Evolutionary conservation across 495 filamentous ascomycete species (phyloP).

Genomic region (Gamarada debralockiae): DNA sequence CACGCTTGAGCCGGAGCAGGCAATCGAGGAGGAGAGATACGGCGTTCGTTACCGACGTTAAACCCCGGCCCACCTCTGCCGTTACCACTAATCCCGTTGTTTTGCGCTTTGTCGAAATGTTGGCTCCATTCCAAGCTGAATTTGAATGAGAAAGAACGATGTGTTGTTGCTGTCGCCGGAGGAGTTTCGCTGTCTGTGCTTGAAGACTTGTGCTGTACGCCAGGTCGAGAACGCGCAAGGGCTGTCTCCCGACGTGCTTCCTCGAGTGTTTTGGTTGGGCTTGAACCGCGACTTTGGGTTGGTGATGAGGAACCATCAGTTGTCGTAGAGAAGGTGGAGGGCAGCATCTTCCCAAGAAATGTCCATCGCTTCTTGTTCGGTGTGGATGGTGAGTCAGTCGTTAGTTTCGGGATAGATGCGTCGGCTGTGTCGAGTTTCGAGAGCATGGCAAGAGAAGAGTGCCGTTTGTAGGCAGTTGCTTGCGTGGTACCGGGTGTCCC

Average conservation of each 20-base stretch:
- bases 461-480: conserved; percentile 33
- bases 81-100: not conserved
- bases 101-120: conserved; percentile 37
- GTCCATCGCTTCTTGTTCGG: conserved; percentile 62
- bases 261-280: conserved; percentile 23
- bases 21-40: conserved; percentile 68
- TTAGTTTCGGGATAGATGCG: conserved; percentile 10
- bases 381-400: conserved; percentile 5
- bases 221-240: conserved; percentile 21
- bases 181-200: conserved; percentile 26
- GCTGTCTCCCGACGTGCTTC: conserved; percentile 26
- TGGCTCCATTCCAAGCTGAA: conserved; percentile 69
- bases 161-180: conserved; percentile 23
- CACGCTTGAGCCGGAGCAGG: conserved; percentile 56
- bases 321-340: conserved; percentile 38
- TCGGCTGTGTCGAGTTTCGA: conserved; percentile 9
- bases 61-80: conserved; percentile 4
- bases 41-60: conserved; percentile 39
- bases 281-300: conserved; percentile 37
- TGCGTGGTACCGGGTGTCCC: conserved; percentile 29
- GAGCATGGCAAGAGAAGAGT: conserved; percentile 26
- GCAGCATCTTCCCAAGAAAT: conserved; percentile 64
- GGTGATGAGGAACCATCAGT: conserved; percentile 30
- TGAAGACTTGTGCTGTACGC: conserved; percentile 22
- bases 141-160: conserved; percentile 67